Base-by-base conservation (phyloP, 345 rosid species). In the Citrus maxima region DNA sequence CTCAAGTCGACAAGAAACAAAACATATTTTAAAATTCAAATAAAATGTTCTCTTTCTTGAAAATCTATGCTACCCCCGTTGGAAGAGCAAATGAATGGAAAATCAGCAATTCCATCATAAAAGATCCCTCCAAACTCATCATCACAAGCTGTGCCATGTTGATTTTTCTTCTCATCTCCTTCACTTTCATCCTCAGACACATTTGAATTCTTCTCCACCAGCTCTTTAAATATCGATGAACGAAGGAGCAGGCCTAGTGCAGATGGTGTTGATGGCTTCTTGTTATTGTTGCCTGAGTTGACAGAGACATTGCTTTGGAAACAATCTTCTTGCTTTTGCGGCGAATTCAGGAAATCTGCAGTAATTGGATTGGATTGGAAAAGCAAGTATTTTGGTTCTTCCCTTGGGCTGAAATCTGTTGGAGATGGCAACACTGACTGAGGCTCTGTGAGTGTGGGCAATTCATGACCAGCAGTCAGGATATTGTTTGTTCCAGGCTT, bases 181-280 rank as follows among this genome's bases (percentile, higher is more conserved):
- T 80, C 83, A 54, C 49, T 77, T 30, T 82, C 81, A 27, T 87
- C 90, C 66, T 80, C 80, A 0, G 82, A 72, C 22, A 80, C 56
- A 35, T 71, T 82, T 4, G 87, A 69, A 24, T 88, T 90, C 89
- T 86, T 89, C 85, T 88, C 86, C 4, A 89, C 87, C 75, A 89
- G 59, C 24, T 89, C 91, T 74, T 84, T 84, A 69, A 90, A 90
- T n/a, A 89, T 61, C 0, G 91, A 86, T 10, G 94, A 90, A 24
- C 88, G 87, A 51, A 89, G 80, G 61, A 89, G 92, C 61, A 90
- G 87, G 72, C 88, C 79, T 1, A 90, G 86, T 7, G 94, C 94
- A 37, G 92, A 86, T 0, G 91, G 85, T 1, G 90, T 78, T 28
- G 92, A 82, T 14, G 83, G 25, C 81, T 77, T 88, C 69, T 34